These are phyloP conservation scores for Chenopodium berlandieri DNA, from an alignment of 148 eudicot genomes.

Conservation along the genomic window DNA sequence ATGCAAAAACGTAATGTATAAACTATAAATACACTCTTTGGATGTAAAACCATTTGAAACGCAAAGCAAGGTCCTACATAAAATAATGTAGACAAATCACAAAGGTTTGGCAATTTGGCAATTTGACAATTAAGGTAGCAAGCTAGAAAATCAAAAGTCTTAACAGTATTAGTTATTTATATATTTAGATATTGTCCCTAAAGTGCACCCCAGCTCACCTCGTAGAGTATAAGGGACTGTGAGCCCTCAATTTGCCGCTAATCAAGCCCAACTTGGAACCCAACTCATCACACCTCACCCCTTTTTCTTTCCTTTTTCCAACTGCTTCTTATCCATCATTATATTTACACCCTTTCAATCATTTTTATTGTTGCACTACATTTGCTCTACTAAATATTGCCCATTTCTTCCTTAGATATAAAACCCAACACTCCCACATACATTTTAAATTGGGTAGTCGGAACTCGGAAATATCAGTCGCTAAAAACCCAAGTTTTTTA, in stretches of 20 bases:
- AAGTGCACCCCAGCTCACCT: conserved; percentile 41
- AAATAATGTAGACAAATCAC: not conserved
- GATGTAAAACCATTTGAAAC: too few species aligned
- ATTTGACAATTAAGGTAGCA: not conserved
- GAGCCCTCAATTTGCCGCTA: conserved; percentile 40
- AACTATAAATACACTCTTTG: too few species aligned
- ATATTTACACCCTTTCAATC: not conserved
- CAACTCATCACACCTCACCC: conserved; percentile 33
- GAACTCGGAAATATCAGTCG: too few species aligned
- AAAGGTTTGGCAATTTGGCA: not conserved
- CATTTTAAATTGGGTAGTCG: too few species aligned
- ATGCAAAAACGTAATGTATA: too few species aligned
- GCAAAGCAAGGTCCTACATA: not conserved
- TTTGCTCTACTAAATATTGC: not conserved
- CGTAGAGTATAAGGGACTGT: not conserved
- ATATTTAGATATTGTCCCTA: not conserved
- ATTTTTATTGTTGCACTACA: not conserved
- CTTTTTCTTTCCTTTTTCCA: conserved; percentile 8
- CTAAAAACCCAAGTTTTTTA: not conserved
- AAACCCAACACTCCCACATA: not conserved
- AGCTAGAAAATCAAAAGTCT: conserved; percentile 13
- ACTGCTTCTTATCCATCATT: conserved; percentile 1
- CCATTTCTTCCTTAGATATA: not conserved
- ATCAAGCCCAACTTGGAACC: conserved; percentile 45
- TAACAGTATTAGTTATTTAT: not conserved